These are phyloP conservation scores for Mucor velutinosus DNA, from an alignment of 371 early-diverging fungal genomes.

Conservation along the genomic window DNA sequence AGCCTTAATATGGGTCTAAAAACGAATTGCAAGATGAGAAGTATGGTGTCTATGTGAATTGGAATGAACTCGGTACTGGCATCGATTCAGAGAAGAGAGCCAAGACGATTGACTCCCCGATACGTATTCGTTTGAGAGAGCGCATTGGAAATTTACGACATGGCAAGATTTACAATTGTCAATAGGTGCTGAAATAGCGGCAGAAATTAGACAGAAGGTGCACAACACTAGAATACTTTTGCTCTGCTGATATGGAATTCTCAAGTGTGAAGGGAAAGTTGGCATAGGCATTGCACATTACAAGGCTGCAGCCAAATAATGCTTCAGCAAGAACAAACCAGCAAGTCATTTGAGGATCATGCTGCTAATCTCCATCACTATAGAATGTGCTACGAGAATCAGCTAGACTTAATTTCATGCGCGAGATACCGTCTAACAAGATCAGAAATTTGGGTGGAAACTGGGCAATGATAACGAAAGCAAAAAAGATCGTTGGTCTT, in stretches of 20 bases:
- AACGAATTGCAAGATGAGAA: constrained; percentile 24
- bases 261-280: background rate
- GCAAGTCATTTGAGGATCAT: constrained; percentile 29
- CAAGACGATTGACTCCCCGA: background rate
- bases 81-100: constrained; percentile 27
- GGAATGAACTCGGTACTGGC: constrained; percentile 32
- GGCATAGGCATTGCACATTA: constrained; percentile 74
- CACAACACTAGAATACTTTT: constrained; percentile 73
- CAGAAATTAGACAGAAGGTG: constrained; percentile 67
- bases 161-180: constrained; percentile 75
- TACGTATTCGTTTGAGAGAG: background rate
- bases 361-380: constrained; percentile 15
- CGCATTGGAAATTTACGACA: constrained; percentile 14
- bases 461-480: constrained; percentile 60
- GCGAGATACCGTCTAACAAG: constrained; percentile 67
- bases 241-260: constrained; percentile 67
- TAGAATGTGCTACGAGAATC: constrained; percentile 61
- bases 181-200: constrained; percentile 71
- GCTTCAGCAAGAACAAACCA: constrained; percentile 89
- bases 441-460: constrained; percentile 91
- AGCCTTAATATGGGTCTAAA: background rate
- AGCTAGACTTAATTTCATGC: constrained; percentile 61
- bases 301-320: constrained; percentile 82
- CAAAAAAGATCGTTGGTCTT: background rate
- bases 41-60: constrained; percentile 31